These are phyloP conservation scores for Claviceps maximensis DNA, from an alignment of 2,329 filamentous ascomycete genomes.

Conservation along the genomic window DNA sequence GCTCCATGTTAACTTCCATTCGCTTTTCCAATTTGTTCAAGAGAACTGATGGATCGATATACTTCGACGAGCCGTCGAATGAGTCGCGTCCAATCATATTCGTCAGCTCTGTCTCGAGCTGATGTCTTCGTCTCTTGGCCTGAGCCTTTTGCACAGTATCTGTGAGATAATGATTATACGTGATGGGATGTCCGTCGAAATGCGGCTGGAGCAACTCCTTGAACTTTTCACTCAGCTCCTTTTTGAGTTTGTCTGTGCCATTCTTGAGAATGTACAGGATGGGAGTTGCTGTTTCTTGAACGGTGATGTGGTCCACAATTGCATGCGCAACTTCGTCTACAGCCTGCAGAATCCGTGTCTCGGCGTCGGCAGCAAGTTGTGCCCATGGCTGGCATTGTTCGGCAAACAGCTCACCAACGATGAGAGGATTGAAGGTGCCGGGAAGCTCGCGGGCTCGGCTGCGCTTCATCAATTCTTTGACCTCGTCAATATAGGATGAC, in stretches of 20 bases:
- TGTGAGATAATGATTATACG: conserved; percentile 36
- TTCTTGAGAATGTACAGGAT: conserved; percentile 10
- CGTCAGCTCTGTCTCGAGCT: conserved; percentile 1
- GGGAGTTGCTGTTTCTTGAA: conserved; percentile 5
- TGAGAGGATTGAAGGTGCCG: conserved; percentile 45
- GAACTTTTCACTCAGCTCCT: conserved; percentile 16
- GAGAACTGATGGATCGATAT: neutral
- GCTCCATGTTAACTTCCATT: conserved; percentile 2
- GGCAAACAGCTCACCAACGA: conserved; percentile 45
- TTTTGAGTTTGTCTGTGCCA: conserved; percentile 9
- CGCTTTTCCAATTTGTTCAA: neutral
- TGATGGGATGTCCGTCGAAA: conserved; percentile 31
- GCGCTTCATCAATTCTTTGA: conserved; percentile 11
- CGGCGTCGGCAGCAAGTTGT: conserved; percentile 20
- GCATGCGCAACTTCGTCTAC: conserved; percentile 4
- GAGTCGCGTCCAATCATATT: too few relatives aligned
- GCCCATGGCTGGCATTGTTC: conserved; percentile 46
- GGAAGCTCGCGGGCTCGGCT: conserved; percentile 38
- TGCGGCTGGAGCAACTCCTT: conserved; percentile 3
- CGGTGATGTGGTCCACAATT: conserved; percentile 8
- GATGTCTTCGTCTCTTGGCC: neutral
- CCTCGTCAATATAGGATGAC: conserved; percentile 10
- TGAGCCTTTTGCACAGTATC: conserved; percentile 22
- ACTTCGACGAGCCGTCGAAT: too few relatives aligned
- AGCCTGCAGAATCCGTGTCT: conserved; percentile 4